Evolutionary conservation across 345 rosid genomes (phyloP).

Genomic region (Syzygium jambos): DNA sequence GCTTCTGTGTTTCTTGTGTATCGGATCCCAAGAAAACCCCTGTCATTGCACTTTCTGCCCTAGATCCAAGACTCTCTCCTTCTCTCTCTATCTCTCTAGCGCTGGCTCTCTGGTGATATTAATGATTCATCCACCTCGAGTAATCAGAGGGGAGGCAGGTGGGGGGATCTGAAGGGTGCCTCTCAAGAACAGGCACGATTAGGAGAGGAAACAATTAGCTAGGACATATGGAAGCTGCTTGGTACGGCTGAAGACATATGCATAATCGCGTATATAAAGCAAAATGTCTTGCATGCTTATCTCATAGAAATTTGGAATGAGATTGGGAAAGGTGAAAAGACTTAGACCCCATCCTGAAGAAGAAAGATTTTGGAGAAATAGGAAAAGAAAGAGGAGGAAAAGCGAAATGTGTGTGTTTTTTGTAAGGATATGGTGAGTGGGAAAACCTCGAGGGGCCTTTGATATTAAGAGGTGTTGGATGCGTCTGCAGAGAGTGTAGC

Average conservation of each 20-base stretch:
- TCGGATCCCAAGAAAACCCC: slow-evolving; percentile 34
- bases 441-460: not conserved
- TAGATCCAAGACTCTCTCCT: slow-evolving; percentile 2
- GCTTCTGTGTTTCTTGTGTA: not conserved
- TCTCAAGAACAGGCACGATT: not conserved
- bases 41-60: slow-evolving; percentile 36
- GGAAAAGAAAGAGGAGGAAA: not conserved
- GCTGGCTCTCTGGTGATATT: not conserved
- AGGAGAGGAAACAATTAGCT: not conserved
- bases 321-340: not conserved
- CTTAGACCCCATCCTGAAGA: not conserved
- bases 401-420: not conserved
- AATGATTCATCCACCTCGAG: not conserved
- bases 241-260: not conserved
- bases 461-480: slow-evolving; percentile 3
- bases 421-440: not conserved
- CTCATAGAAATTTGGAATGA: not conserved
- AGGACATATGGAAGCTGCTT: not conserved
- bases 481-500: slow-evolving; percentile 24
- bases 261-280: not conserved
- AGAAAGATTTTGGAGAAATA: not conserved
- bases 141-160: not conserved
- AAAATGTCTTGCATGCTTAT: not conserved
- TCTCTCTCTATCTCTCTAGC: not conserved
- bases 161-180: not conserved